These are phyloP conservation scores for Rhizophagus clarus DNA, from an alignment of 192 early-diverging fungal species.

Conservation along the genomic window DNA sequence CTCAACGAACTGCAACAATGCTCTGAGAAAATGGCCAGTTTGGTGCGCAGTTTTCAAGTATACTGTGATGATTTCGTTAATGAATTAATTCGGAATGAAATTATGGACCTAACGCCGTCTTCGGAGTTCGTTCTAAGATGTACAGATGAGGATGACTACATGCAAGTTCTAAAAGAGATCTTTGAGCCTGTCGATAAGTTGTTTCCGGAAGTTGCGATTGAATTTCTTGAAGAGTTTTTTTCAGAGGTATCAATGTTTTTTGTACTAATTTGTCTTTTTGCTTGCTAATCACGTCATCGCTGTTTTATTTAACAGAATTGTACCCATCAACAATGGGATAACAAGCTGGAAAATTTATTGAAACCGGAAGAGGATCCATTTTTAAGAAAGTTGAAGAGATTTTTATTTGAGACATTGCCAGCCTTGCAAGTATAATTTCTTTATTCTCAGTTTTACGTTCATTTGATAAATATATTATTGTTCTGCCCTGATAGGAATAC, in stretches of 20 bases:
- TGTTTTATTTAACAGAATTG: conserved; percentile 13
- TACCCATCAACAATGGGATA: conserved; percentile 10
- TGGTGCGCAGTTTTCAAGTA: conserved; percentile 8
- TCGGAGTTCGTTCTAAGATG: conserved; percentile 25
- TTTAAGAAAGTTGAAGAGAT: conserved; percentile 24
- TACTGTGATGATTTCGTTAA: conserved; percentile 15
- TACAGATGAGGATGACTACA: conserved; percentile 22
- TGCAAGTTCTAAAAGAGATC: conserved; percentile 30
- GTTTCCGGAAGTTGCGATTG: conserved; percentile 9
- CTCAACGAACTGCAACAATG: neutral
- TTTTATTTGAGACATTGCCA: conserved; percentile 28
- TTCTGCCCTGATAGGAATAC: too few species aligned
- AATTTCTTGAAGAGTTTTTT: conserved; percentile 24
- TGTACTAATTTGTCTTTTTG: conserved; percentile 16
- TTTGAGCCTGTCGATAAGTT: conserved; percentile 26
- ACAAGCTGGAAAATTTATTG: conserved; percentile 17
- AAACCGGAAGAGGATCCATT: conserved; percentile 18
- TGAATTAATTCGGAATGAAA: conserved; percentile 19
- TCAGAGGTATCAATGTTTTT: conserved; percentile 23
- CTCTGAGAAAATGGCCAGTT: conserved; percentile 8
- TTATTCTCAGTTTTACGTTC: neutral
- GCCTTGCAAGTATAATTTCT: conserved; percentile 24
- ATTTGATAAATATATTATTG: too few species aligned
- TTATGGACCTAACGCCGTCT: conserved; percentile 25
- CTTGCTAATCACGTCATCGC: neutral